Evolutionary conservation across 1,139 yeast genomes (phyloP), one percentile per base, ranked within the genome.

Genomic region (Schwanniomyces etchellsii): DNA sequence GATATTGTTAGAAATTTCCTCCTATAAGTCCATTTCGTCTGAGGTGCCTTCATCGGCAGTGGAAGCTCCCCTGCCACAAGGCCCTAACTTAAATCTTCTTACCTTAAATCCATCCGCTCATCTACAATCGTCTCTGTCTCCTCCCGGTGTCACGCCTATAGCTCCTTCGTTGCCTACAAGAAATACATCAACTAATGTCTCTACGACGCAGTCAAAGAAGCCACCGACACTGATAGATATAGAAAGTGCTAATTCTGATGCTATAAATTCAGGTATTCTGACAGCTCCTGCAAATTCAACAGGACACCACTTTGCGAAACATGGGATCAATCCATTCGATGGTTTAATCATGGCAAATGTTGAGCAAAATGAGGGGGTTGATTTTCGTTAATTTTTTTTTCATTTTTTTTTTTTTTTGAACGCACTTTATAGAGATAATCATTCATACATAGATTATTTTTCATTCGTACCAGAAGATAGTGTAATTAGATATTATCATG

Each of bases 1-100:
- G 0, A 77, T 84, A 10, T 65, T 84, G 43, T 58, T 88, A 28
- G 96, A 88, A 48, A 60, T 61, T 4, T 64, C 71, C 1, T 60
- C 70, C 1, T 66, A 64, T 38, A 63, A 60, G 36, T 39, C 63
- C 4, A 58, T 65, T 48, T 45, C 66, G 1, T 43, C 45, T 21
- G 59, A 53, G 4, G 30, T 50, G 7, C 28, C 32, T 5, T 21
- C 40, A 7, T n/a, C 35, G 2, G 31, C 48, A 5, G 42, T 61
- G 10, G 54, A 57, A 3, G 60, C 51, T 34, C 62, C 63, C 3
- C 38, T 42, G 32, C 48, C 36, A 26, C 57, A 33, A 29, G 27
- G 11, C 15, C n/a, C n/a, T n/a, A n/a, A n/a, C n/a, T n/a, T n/a
- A n/a, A 24, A 12, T 7, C 7, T 18, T 18, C 7, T 18, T 7